phyloP scores from a whole-genome alignment of 768 basidiomycete genomes.

The Russula sp. region DNA sequence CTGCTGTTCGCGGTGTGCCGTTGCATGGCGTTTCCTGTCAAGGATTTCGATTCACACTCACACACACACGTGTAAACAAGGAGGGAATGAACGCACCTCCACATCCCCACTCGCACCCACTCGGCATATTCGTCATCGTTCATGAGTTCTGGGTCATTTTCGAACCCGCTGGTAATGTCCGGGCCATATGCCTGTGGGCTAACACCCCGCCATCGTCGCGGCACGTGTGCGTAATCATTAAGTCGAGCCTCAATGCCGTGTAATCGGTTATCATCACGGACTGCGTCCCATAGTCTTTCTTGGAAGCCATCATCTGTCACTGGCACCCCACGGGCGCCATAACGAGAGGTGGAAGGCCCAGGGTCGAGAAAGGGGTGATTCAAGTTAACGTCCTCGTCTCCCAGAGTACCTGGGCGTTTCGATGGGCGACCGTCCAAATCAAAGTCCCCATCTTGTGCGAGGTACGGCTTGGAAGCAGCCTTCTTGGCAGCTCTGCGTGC shows the following conservation, averaged over 20 bases:
- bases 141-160: conserved; percentile 44
- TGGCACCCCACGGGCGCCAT: conserved; percentile 35
- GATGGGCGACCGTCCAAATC: background rate
- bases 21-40: conserved; percentile 57
- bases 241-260: conserved; percentile 55
- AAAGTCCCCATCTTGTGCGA: background rate
- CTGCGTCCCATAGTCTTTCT: conserved; percentile 65
- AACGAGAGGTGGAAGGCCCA: conserved; percentile 32
- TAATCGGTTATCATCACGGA: conserved; percentile 65
- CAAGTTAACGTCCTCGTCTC: background rate
- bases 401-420: conserved; percentile 17
- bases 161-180: conserved; percentile 24
- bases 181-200: conserved; percentile 40
- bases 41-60: background rate
- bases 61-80: background rate
- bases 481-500: conserved; percentile 46
- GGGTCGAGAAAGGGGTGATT: conserved; percentile 14
- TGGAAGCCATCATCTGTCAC: conserved; percentile 57
- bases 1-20: conserved; percentile 56
- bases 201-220: conserved; percentile 55
- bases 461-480: conserved; percentile 27
- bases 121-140: conserved; percentile 85
- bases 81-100: conserved; percentile 41
- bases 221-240: conserved; percentile 65
- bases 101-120: conserved; percentile 84